phyloP scores from a whole-genome alignment of 75 land plant species.

The Larix kaempferi region DNA sequence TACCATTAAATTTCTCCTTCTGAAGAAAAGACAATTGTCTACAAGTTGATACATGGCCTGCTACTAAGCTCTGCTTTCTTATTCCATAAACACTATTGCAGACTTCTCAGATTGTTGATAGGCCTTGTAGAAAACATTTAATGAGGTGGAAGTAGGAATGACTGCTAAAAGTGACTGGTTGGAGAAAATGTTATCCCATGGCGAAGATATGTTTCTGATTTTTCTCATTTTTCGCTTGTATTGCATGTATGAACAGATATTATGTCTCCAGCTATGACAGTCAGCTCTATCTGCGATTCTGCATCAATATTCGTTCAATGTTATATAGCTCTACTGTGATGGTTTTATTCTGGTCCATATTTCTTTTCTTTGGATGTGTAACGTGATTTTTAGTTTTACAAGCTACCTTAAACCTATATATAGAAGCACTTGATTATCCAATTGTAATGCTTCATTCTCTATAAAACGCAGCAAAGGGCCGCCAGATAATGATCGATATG shows the following conservation, averaged over 20 bases:
- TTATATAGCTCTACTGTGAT: slow-evolving; percentile 90
- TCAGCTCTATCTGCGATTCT: slow-evolving; percentile 90
- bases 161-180: too few species aligned
- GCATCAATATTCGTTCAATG: slow-evolving; percentile 98
- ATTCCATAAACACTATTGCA: neutral
- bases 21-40: neutral
- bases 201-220: neutral
- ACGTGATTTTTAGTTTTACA: too few species aligned
- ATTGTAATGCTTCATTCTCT: too few species aligned
- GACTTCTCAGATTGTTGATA: neutral
- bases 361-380: too few species aligned
- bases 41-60: neutral
- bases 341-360: slow-evolving; percentile 29
- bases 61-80: neutral
- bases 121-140: neutral
- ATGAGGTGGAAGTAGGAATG: neutral
- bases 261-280: slow-evolving; percentile 97
- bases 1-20: neutral
- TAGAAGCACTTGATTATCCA: too few species aligned
- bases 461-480: slow-evolving; percentile 80
- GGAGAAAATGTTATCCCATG: too few species aligned
- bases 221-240: neutral
- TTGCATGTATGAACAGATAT: slow-evolving; percentile 53
- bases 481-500: slow-evolving; percentile 90
- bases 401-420: too few species aligned